Conservation (phyloP, 805 yeast genomes). For the Yarrowia sp. region DNA sequence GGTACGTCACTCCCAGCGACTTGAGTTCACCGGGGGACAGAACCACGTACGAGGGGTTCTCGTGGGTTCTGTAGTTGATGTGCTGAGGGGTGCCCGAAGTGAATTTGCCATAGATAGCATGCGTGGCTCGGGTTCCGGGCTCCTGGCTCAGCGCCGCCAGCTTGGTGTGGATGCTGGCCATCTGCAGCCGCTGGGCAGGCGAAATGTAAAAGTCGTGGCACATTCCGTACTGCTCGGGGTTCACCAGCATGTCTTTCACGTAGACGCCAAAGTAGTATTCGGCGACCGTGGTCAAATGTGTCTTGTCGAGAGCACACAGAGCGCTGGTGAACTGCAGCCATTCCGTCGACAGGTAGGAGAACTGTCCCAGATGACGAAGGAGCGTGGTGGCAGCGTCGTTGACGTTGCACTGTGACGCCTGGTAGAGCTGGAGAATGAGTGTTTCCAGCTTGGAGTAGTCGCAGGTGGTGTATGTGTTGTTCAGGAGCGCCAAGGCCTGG, state of each 20-base stretch:
- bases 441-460: slow-evolving; percentile 17
- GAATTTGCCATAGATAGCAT: neutral
- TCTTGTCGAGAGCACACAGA: neutral
- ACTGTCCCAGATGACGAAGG: slow-evolving; percentile 5
- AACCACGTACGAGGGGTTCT: slow-evolving; percentile 13
- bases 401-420: neutral
- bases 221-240: slow-evolving; percentile 25
- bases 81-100: neutral
- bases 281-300: neutral
- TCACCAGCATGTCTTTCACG: slow-evolving; percentile 13
- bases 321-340: slow-evolving; percentile 15
- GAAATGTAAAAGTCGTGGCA: slow-evolving; percentile 19
- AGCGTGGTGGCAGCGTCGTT: neutral
- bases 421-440: slow-evolving; percentile 20
- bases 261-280: slow-evolving; percentile 7
- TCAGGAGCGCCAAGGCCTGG: slow-evolving; percentile 10
- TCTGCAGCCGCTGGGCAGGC: slow-evolving; percentile 9
- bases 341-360: neutral
- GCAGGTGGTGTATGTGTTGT: slow-evolving; percentile 1
- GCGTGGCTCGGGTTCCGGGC: neutral
- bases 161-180: slow-evolving; percentile 1
- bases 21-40: slow-evolving; percentile 15
- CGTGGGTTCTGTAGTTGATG: neutral
- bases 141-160: slow-evolving; percentile 3
- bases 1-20: neutral